phyloP scores from a whole-genome alignment of 306 rosid genomes.

The Medicago arabica region DNA sequence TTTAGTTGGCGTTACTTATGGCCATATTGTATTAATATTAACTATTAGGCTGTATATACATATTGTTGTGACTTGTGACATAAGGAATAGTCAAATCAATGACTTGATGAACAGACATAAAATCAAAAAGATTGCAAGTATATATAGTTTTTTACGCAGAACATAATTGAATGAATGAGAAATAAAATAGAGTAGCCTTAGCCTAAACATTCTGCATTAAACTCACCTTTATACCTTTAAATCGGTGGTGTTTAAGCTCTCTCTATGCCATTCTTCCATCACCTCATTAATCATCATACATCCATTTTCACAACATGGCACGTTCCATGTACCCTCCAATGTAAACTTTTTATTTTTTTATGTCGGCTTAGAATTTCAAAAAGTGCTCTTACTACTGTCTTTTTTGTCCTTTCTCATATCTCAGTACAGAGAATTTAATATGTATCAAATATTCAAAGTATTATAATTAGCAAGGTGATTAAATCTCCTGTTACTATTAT shows the following conservation, averaged over 20 bases:
- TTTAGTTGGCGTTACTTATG: background rate
- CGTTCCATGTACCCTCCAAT: conserved; percentile 42
- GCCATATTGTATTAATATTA: background rate
- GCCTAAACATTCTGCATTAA: conserved; percentile 29
- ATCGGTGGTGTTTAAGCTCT: conserved; percentile 50
- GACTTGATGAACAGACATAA: conserved; percentile 25
- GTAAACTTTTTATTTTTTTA: conserved; percentile 44
- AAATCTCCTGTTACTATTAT: too few species aligned
- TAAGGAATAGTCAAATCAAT: background rate
- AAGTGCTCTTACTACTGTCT: background rate
- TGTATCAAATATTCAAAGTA: background rate
- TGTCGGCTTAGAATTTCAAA: background rate
- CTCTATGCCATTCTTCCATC: conserved; percentile 39
- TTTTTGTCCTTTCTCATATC: conserved; percentile 27
- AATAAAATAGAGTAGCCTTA: conserved; percentile 20
- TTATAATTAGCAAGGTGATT: background rate
- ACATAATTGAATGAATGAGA: conserved; percentile 40
- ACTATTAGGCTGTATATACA: background rate
- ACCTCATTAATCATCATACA: conserved; percentile 42
- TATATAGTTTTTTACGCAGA: background rate
- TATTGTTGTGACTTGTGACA: background rate
- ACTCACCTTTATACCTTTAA: conserved; percentile 18
- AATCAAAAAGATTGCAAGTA: background rate
- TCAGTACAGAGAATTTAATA: conserved; percentile 1
- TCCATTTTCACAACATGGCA: conserved; percentile 38